Evolutionary conservation across 1,284 basidiomycete species (phyloP).

Genomic region (Ustilago tritici): DNA sequence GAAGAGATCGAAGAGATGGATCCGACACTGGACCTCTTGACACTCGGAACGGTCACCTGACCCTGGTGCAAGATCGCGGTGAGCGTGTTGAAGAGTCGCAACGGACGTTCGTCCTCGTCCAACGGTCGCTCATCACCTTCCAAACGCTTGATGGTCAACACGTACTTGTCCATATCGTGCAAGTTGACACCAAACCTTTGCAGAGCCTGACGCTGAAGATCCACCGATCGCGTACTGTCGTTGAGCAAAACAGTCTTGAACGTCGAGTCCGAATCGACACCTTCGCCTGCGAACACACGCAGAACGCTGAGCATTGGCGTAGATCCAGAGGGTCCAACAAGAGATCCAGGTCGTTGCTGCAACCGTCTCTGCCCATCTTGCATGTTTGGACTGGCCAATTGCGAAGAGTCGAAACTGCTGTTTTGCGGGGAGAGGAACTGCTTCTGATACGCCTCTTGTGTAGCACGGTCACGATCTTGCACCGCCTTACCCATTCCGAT

Average conservation of each 20-base stretch:
- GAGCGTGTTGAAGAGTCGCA: constrained; percentile 86
- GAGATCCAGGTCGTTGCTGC: constrained; percentile 59
- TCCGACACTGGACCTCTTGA: constrained; percentile 90
- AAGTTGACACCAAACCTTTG: constrained; percentile 81
- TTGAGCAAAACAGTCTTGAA: constrained; percentile 98
- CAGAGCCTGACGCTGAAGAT: constrained; percentile 89
- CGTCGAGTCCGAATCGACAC: constrained; percentile 85
- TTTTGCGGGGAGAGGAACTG: constrained; percentile 56
- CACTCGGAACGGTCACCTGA: constrained; percentile 75
- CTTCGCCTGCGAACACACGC: constrained; percentile 89
- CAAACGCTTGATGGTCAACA: constrained; percentile 89
- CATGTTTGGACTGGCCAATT: constrained; percentile 9
- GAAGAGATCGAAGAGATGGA: constrained; percentile 91
- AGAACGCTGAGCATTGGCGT: constrained; percentile 91
- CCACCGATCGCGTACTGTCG: constrained; percentile 81
- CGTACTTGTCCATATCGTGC: constrained; percentile 77
- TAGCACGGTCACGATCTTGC: constrained; percentile 59
- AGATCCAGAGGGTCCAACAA: constrained; percentile 70
- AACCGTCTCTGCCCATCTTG: constrained; percentile 27
- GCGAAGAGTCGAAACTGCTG: constrained; percentile 29
- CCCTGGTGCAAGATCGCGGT: constrained; percentile 73
- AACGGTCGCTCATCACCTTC: constrained; percentile 83
- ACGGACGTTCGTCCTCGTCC: constrained; percentile 79
- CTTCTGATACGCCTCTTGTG: constrained; percentile 60
- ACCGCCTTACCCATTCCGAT: constrained; percentile 55